Conservation (phyloP, 805 yeast species). For the Ogataea corticis region DNA sequence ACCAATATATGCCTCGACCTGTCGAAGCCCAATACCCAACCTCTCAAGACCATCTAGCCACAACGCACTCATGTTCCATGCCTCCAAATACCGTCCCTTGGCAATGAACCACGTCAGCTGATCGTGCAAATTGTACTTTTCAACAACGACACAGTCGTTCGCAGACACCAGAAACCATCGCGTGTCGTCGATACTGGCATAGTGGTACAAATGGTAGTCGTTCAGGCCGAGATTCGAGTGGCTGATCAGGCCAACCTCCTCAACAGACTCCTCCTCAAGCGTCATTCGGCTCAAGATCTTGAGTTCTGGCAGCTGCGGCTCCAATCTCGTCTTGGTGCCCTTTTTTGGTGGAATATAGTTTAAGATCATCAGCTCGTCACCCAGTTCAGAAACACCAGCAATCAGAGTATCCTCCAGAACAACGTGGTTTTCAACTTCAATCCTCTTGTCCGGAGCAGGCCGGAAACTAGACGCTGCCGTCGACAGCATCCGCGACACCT, state of each 20-base stretch:
- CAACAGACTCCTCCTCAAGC: slow-evolving; percentile 75
- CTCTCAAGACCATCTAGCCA: slow-evolving; percentile 52
- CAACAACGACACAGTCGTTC: slow-evolving; percentile 75
- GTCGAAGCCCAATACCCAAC: slow-evolving; percentile 58
- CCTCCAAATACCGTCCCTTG: slow-evolving; percentile 55
- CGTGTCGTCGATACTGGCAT: slow-evolving; percentile 33
- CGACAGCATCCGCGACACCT: slow-evolving; percentile 44
- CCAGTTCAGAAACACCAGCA: slow-evolving; percentile 77
- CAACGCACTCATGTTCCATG: slow-evolving; percentile 75
- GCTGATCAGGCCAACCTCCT: slow-evolving; percentile 68
- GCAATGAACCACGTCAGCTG: slow-evolving; percentile 71
- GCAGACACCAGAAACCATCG: slow-evolving; percentile 75
- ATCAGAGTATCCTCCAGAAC: slow-evolving; percentile 53
- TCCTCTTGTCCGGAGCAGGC: slow-evolving; percentile 41
- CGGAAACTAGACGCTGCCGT: slow-evolving; percentile 56
- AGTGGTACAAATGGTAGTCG: slow-evolving; percentile 70
- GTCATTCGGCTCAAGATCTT: slow-evolving; percentile 62
- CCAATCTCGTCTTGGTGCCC: slow-evolving; percentile 5
- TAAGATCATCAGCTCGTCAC: slow-evolving; percentile 63
- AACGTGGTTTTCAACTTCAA: slow-evolving; percentile 49
- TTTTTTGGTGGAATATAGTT: slow-evolving; percentile 47
- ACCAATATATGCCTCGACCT: slow-evolving; percentile 45
- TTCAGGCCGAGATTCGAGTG: slow-evolving; percentile 66
- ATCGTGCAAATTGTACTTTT: slow-evolving; percentile 69
- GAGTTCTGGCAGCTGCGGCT: slow-evolving; percentile 66